Evolutionary conservation across 1,139 yeast species (phyloP).

Genomic region (Lodderomyces parapsilosis): DNA sequence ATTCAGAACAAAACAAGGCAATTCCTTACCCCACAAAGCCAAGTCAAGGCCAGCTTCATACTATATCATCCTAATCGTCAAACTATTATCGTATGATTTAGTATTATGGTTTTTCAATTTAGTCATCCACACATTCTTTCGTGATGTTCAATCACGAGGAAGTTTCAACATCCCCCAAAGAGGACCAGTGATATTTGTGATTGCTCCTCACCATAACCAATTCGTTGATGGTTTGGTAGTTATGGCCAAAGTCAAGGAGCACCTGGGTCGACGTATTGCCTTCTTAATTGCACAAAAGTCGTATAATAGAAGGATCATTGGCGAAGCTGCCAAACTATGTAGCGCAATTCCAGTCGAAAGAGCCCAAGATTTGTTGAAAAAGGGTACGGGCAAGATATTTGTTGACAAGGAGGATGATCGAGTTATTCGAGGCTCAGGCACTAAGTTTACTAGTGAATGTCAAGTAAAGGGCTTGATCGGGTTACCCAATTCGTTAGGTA

Average conservation of each 20-base stretch:
- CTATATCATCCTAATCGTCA: conserved; percentile 8
- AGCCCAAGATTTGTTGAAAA: conserved; percentile 61
- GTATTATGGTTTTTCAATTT: conserved; percentile 35
- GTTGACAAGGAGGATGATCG: conserved; percentile 25
- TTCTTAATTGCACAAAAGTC: conserved; percentile 67
- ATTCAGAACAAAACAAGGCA: not conserved
- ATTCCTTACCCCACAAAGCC: not conserved
- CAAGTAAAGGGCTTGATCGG: conserved; percentile 59
- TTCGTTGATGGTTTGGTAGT: conserved; percentile 45
- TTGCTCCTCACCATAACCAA: conserved; percentile 50
- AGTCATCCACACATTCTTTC: conserved; percentile 42
- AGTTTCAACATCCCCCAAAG: conserved; percentile 38
- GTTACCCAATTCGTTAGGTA: conserved; percentile 58
- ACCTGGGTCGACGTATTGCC: conserved; percentile 43
- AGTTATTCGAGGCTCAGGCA: conserved; percentile 42
- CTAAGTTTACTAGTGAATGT: conserved; percentile 48
- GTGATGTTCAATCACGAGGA: conserved; percentile 43
- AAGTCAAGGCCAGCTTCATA: conserved; percentile 2
- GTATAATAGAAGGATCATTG: conserved; percentile 51
- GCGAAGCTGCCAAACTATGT: conserved; percentile 54
- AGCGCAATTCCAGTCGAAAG: conserved; percentile 73
- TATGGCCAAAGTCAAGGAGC: conserved; percentile 37
- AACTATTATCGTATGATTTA: conserved; percentile 28
- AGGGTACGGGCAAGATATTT: conserved; percentile 47
- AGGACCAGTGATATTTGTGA: conserved; percentile 44